phyloP scores from a whole-genome alignment of 805 yeast species.

The Torulaspora delbrueckii region DNA sequence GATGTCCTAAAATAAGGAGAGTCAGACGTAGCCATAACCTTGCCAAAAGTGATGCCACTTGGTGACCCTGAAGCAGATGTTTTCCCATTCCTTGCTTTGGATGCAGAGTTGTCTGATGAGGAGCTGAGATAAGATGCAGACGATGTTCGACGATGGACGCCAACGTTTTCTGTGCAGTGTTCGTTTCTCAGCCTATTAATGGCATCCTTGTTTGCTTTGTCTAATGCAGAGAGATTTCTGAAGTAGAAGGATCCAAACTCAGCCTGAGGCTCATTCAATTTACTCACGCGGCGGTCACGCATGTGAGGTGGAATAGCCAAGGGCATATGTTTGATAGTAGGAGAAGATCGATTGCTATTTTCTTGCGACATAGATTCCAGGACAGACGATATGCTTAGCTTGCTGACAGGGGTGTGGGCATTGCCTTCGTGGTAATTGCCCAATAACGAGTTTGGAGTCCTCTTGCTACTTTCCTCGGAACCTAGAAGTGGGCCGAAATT shows the following conservation, averaged over 20 bases:
- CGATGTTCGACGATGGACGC: conserved; percentile 31
- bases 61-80: conserved; percentile 22
- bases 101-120: conserved; percentile 31
- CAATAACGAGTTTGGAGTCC: background rate
- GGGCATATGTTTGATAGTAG: conserved; percentile 39
- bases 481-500: conserved; percentile 36
- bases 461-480: conserved; percentile 27
- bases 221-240: conserved; percentile 82
- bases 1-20: conserved; percentile 25
- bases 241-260: conserved; percentile 93
- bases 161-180: conserved; percentile 44
- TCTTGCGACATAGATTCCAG: conserved; percentile 27
- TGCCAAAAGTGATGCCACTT: conserved; percentile 13
- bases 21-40: conserved; percentile 21
- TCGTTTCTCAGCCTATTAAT: conserved; percentile 82
- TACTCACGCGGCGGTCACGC: conserved; percentile 68
- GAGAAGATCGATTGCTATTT: conserved; percentile 33
- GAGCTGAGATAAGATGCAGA: conserved; percentile 37
- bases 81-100: conserved; percentile 18
- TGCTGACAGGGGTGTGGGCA: conserved; percentile 21
- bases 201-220: conserved; percentile 89
- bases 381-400: conserved; percentile 30
- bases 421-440: conserved; percentile 10
- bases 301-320: conserved; percentile 50
- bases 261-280: conserved; percentile 60